Percentiles rank a stretch among this genome's conserved stretches.
phyloP scores from a whole-genome alignment of 1,284 basidiomycete genomes.

The Mrakiaceae sp. region DNA sequence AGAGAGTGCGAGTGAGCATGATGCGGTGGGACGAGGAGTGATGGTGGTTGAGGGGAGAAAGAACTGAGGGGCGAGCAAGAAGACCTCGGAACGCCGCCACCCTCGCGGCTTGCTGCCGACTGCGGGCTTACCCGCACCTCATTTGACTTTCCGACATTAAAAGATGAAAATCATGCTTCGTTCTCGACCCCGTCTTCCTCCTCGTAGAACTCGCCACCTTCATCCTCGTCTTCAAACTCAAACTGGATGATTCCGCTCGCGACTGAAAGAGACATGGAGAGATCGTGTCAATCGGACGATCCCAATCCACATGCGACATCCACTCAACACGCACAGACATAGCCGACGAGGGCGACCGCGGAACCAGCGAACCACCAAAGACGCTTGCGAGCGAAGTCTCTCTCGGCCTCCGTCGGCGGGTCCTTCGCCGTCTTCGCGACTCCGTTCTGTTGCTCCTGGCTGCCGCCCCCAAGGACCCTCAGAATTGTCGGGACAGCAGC shows the following conservation, averaged over 20 bases:
- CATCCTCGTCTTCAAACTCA: conserved; percentile 23
- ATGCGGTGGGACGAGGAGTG: too few species aligned
- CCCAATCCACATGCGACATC: background rate
- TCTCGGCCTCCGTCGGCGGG: conserved; percentile 24
- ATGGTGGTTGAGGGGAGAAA: too few species aligned
- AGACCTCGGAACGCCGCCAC: too few species aligned
- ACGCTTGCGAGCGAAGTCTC: conserved; percentile 25
- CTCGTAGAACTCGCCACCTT: conserved; percentile 21
- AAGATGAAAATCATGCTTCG: background rate
- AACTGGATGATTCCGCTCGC: conserved; percentile 26
- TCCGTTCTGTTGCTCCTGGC: background rate
- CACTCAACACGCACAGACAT: conserved; percentile 19
- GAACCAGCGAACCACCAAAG: conserved; percentile 30
- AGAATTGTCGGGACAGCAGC: background rate
- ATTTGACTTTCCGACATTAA: too few species aligned
- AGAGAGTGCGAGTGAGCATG: too few species aligned
- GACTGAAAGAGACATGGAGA: conserved; percentile 8
- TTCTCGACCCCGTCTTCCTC: conserved; percentile 14
- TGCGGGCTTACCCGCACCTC: too few species aligned
- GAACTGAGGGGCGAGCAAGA: too few species aligned
- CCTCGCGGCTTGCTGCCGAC: too few species aligned
- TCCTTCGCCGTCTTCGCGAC: conserved; percentile 17
- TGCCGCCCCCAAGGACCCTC: background rate
- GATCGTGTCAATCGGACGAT: background rate
- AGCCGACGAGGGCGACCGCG: conserved; percentile 25